phyloP scores from a whole-genome alignment of 495 filamentous ascomycete species.

The Xylaria venustula region DNA sequence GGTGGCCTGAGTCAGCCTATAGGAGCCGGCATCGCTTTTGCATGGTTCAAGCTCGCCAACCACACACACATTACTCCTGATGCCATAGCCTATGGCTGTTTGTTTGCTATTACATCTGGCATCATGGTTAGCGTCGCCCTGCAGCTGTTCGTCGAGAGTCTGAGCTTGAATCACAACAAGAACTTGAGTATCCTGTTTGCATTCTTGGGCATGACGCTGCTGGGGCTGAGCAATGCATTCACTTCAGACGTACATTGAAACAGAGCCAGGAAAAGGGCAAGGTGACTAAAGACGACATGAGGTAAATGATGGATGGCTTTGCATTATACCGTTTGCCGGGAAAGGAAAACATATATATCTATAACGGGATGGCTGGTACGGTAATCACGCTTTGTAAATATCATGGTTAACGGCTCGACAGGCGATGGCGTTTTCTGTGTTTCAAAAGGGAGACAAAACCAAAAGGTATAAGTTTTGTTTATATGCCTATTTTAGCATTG shows the following conservation, averaged over 20 bases:
- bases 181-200: slow-evolving; percentile 80
- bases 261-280: not conserved
- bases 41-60: slow-evolving; percentile 71
- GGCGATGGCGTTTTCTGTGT: slow-evolving; percentile 1
- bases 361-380: not conserved
- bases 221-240: slow-evolving; percentile 85
- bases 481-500: not conserved
- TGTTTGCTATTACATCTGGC: slow-evolving; percentile 88
- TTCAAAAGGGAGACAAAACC: not conserved
- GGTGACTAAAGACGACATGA: not conserved
- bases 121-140: slow-evolving; percentile 93
- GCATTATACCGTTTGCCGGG: not conserved
- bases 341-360: not conserved
- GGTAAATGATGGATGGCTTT: not conserved
- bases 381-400: not conserved
- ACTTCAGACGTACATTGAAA: slow-evolving; percentile 49
- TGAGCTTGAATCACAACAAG: slow-evolving; percentile 76
- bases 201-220: slow-evolving; percentile 83
- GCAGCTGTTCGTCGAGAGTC: slow-evolving; percentile 82
- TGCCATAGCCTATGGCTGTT: slow-evolving; percentile 75
- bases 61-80: slow-evolving; percentile 53
- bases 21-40: slow-evolving; percentile 77
- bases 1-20: slow-evolving; percentile 85
- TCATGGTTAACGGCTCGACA: too few relatives aligned
- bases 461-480: not conserved